Evolutionary conservation across 2,329 filamentous ascomycete species (phyloP).

Genomic region (Aspergillus viridinutans): DNA sequence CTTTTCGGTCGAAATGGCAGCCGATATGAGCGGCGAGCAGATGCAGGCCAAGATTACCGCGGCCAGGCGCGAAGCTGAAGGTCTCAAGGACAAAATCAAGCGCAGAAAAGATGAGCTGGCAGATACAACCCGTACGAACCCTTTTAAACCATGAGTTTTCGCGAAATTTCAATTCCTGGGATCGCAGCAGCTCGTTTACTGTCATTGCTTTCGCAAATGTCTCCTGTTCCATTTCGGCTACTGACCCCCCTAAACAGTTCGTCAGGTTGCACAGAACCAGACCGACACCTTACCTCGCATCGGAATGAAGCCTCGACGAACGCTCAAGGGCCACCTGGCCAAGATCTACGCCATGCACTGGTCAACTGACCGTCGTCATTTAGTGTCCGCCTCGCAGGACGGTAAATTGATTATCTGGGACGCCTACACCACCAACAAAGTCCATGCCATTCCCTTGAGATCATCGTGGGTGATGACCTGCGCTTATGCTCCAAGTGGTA

Average conservation of each 20-base stretch:
- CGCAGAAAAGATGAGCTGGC: conserved; percentile 99
- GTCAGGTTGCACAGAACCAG: conserved; percentile 85
- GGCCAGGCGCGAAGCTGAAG: conserved; percentile 95
- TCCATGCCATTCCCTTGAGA: conserved; percentile 93
- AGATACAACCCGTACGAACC: conserved; percentile 85
- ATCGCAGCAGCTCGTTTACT: not conserved
- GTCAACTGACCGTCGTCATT: conserved; percentile 95
- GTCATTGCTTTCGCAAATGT: not conserved
- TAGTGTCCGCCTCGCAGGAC: conserved; percentile 96
- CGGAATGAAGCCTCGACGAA: conserved; percentile 96
- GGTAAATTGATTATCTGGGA: conserved; percentile 99
- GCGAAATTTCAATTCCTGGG: not conserved
- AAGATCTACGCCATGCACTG: conserved; percentile 99
- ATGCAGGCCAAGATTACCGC: conserved; percentile 93
- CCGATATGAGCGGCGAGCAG: conserved; percentile 49
- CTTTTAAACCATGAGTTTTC: conserved; percentile 3
- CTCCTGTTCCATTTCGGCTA: conserved; percentile 10
- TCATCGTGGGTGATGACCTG: conserved; percentile 99
- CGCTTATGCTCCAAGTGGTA: conserved; percentile 95
- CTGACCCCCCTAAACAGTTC: conserved; percentile 57
- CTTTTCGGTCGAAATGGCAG: conserved; percentile 37
- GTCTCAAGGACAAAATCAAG: conserved; percentile 97
- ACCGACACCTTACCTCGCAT: conserved; percentile 90
- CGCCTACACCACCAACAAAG: conserved; percentile 98
- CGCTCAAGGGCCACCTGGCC: conserved; percentile 93